Evolutionary conservation across 1,284 basidiomycete genomes (phyloP).

Genomic region (Omphalotus olearius): DNA sequence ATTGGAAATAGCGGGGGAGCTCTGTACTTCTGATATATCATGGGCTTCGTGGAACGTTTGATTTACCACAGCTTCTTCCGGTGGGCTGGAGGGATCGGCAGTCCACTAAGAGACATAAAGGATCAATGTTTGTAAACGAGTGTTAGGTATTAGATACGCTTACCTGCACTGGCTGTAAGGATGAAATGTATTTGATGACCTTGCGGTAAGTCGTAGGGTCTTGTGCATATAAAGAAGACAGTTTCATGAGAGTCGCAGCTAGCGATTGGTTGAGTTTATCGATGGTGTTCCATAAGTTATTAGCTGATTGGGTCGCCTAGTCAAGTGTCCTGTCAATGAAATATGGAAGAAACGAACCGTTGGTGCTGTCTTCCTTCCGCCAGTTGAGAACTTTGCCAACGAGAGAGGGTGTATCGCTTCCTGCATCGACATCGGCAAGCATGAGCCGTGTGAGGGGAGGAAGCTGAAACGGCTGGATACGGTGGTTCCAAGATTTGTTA

Average conservation of each 20-base stretch:
- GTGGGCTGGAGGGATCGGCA: conserved; percentile 46
- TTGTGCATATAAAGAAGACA: conserved; percentile 44
- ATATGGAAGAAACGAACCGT: conserved; percentile 42
- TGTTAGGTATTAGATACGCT: conserved; percentile 4
- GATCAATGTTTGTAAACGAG: conserved; percentile 1
- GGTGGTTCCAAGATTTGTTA: conserved; percentile 65
- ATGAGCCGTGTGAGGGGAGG: conserved; percentile 80
- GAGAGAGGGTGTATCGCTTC: conserved; percentile 90
- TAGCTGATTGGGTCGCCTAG: conserved; percentile 37
- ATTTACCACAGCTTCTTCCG: conserved; percentile 38
- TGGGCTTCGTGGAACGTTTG: conserved; percentile 55
- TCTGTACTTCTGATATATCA: conserved; percentile 47
- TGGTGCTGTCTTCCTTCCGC: conserved; percentile 59
- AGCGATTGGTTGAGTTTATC: conserved; percentile 59
- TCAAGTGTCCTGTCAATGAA: conserved; percentile 12
- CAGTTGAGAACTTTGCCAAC: conserved; percentile 87
- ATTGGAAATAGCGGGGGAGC: not conserved
- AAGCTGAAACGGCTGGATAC: conserved; percentile 66
- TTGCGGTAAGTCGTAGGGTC: conserved; percentile 47
- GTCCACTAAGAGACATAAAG: conserved; percentile 41
- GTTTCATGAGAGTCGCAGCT: conserved; percentile 43
- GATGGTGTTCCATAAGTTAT: conserved; percentile 68
- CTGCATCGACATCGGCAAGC: conserved; percentile 90
- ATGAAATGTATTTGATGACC: conserved; percentile 57
- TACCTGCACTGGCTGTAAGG: conserved; percentile 56